Evolutionary conservation across 441 rosid species (phyloP), one percentile per base, ranked within the genome.

Genomic region (Corymbia citriodora): DNA sequence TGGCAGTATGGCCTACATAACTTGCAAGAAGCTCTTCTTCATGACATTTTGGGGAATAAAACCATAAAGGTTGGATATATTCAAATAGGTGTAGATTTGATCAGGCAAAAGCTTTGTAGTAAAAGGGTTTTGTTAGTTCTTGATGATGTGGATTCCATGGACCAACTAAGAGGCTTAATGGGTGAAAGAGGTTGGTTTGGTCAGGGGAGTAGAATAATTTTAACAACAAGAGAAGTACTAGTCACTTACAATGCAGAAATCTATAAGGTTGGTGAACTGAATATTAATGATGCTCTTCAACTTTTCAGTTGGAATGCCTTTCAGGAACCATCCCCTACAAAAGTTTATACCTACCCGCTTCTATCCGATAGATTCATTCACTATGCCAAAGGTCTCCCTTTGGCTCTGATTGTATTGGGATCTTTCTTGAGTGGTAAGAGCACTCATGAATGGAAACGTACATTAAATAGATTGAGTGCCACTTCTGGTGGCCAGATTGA

Each of bases 291-390:
- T 68, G 48, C 91, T 68, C 88, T 90, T 57, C 65, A 87, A 33
- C 89, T 90, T 68, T 25, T 59, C 48, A 83, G 89, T 8, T 90
- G 19, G 86, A 90, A 90, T 86, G 91, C 91, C 54, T 90, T 90
- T 45, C 57, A 87, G 23, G 3, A 53, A 45, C 65, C 86, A 23
- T 65, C 53, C 53, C 91, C 48, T 53, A 50, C 70, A 19, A 14
- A 12, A 52, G 91, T 36, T 65, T 86, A 63, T 6, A 3, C 40
- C 40, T 36, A 36, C 85, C 25, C 50, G 55, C 81, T 89, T 25
- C n/a, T 89, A 49, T 59, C 88, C 4, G 6, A 49, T 7, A 1
- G 53, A 13, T 85, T 90, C 50, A 36, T 36, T 9, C 36, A 25
- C 70, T 70, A 70, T 49, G 89, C 88, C 25, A 86, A 61, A 53